phyloP scores from a whole-genome alignment of 2,329 filamentous ascomycete species.

The Ceratocystis papillata region DNA sequence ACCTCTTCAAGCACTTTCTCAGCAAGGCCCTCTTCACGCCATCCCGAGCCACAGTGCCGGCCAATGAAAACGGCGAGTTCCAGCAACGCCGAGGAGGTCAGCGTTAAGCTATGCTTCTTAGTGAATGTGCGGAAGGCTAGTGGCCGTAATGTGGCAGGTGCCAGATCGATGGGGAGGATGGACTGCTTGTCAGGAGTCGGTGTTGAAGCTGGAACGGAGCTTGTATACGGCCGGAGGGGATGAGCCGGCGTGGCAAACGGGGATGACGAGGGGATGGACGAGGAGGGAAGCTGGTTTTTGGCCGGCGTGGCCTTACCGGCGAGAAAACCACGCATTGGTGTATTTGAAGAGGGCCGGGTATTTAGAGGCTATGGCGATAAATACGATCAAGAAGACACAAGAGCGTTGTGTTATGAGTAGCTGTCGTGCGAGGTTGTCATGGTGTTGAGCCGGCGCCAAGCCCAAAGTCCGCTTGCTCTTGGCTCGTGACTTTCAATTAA shows the following conservation, averaged over 20 bases:
- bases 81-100: conserved; percentile 77
- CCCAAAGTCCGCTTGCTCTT: neutral
- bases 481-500: conserved; percentile 18
- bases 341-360: neutral
- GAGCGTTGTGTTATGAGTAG: neutral
- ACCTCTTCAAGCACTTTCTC: conserved; percentile 88
- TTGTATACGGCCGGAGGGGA: conserved; percentile 56
- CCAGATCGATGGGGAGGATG: conserved; percentile 80
- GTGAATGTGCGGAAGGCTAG: conserved; percentile 93
- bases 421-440: neutral
- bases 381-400: neutral
- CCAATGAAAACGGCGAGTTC: conserved; percentile 82
- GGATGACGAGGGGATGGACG: conserved; percentile 73
- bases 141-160: conserved; percentile 74
- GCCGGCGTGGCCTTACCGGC: conserved; percentile 24
- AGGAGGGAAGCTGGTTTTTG: conserved; percentile 33
- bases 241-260: conserved; percentile 82
- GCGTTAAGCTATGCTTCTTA: conserved; percentile 90
- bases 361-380: neutral
- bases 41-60: conserved; percentile 86
- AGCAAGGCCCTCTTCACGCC: conserved; percentile 87
- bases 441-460: neutral
- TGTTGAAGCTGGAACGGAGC: conserved; percentile 31
- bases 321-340: conserved; percentile 24
- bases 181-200: conserved; percentile 31